A percentile compares a stretch with the other conserved stretches of the same genome.
Conservation (phyloP, 176 grass and related monocot species). For the Musa itinerans region DNA sequence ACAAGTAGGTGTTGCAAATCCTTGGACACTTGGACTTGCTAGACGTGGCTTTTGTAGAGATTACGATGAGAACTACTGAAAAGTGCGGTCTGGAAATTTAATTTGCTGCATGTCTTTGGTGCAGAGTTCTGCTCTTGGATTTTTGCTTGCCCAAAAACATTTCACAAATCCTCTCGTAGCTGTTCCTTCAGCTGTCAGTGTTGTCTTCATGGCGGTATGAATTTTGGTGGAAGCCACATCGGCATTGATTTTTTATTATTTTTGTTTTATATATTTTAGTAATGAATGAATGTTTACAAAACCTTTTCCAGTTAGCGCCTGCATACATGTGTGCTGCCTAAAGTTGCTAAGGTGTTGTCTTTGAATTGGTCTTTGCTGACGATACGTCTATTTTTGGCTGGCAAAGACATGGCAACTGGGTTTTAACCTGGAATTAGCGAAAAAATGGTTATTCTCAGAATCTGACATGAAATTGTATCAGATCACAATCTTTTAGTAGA, state of each 20-base stretch:
- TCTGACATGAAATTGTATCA: too few relatives aligned
- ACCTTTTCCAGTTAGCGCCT: too few relatives aligned
- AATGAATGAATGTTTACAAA: too few relatives aligned
- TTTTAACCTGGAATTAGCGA: too few relatives aligned
- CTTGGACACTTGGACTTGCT: background rate
- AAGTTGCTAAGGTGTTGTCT: too few relatives aligned
- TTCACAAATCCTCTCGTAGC: slow-evolving; percentile 93
- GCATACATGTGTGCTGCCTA: too few relatives aligned
- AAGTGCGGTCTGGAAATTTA: background rate
- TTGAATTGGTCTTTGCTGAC: too few relatives aligned
- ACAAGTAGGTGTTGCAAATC: background rate
- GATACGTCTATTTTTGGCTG: too few relatives aligned
- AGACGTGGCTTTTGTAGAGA: background rate
- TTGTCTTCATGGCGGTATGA: slow-evolving; percentile 86
- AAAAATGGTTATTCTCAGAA: too few relatives aligned
- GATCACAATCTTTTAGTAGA: too few relatives aligned
- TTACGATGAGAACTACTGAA: background rate
- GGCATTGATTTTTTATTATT: background rate
- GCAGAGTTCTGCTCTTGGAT: slow-evolving; percentile 95
- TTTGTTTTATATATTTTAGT: background rate
- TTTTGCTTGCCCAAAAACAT: slow-evolving; percentile 97
- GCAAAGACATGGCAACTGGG: too few relatives aligned
- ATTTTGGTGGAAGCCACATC: slow-evolving; percentile 12
- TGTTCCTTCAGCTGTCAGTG: slow-evolving; percentile 95
- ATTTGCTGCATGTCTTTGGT: slow-evolving; percentile 13